A percentile compares a stretch with the other conserved stretches of the same genome.
Conservation (phyloP, 1,139 yeast species). For the Meyerozyma elateridarum region DNA sequence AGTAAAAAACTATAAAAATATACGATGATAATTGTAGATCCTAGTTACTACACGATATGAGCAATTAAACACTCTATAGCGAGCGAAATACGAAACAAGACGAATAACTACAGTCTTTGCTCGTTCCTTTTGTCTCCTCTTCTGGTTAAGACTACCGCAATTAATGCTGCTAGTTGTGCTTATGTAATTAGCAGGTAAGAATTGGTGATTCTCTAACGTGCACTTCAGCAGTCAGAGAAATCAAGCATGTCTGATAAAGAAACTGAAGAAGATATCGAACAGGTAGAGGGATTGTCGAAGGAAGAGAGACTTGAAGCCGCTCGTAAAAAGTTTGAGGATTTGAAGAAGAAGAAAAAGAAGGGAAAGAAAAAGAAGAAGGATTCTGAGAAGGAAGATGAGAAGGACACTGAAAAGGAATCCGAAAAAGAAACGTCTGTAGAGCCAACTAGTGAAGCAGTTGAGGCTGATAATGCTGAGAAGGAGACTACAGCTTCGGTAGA, state of each 20-base stretch:
- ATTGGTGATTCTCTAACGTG: background rate
- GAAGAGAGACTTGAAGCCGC: slow-evolving; percentile 64
- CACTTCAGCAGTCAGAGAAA: background rate
- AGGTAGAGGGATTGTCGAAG: slow-evolving; percentile 30
- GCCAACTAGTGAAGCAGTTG: slow-evolving; percentile 8
- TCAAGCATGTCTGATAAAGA: slow-evolving; percentile 8
- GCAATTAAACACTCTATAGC: too few species aligned
- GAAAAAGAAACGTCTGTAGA: slow-evolving; percentile 8
- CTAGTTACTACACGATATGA: too few species aligned
- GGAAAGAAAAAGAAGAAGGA: slow-evolving; percentile 27
- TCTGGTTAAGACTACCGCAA: too few species aligned
- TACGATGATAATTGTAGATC: too few species aligned
- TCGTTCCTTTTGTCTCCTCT: too few species aligned
- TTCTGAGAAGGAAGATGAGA: slow-evolving; percentile 7
- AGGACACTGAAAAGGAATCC: slow-evolving; percentile 13
- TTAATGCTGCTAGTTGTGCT: too few species aligned
- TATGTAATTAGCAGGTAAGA: too few species aligned
- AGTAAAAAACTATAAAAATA: too few species aligned
- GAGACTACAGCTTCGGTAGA: slow-evolving; percentile 7
- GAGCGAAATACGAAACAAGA: too few species aligned
- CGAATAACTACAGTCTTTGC: too few species aligned
- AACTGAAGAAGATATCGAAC: slow-evolving; percentile 8
- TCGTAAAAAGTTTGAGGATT: slow-evolving; percentile 56
- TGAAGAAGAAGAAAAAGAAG: slow-evolving; percentile 57
- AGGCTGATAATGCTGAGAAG: slow-evolving; percentile 9